Conservation (phyloP, 1,139 yeast genomes). For the Hanseniaspora gamundiae region DNA sequence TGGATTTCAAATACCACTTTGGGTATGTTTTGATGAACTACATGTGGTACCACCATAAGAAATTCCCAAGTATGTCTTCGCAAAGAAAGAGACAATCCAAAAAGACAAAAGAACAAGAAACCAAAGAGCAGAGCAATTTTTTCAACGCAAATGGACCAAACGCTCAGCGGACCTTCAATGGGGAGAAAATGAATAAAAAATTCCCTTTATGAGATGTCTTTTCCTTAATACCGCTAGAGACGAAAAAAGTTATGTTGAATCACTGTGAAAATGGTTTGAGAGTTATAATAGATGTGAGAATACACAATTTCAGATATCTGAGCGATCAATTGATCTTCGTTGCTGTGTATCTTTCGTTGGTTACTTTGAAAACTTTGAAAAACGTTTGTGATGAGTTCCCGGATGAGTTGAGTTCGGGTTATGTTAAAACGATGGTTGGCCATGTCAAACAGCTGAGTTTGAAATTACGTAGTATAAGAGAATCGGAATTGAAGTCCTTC, state of each 20-base stretch:
- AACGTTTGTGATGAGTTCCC: slow-evolving; percentile 2
- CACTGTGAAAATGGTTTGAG: slow-evolving; percentile 12
- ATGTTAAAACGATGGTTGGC: slow-evolving; percentile 6
- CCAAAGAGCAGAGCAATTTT: neutral
- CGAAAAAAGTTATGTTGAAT: slow-evolving; percentile 8
- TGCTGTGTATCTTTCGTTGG: slow-evolving; percentile 11
- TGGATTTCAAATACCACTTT: slow-evolving; percentile 61
- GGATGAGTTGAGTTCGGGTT: slow-evolving; percentile 2
- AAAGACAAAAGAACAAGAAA: slow-evolving; percentile 5
- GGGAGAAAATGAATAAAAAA: slow-evolving; percentile 7
- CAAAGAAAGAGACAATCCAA: slow-evolving; percentile 6
- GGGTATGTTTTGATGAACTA: slow-evolving; percentile 42
- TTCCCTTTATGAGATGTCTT: slow-evolving; percentile 11
- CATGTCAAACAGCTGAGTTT: slow-evolving; percentile 13
- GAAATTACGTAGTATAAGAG: slow-evolving; percentile 14
- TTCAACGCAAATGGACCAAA: neutral
- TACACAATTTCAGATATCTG: slow-evolving; percentile 12
- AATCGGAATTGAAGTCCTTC: slow-evolving; percentile 15
- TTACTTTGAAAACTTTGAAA: slow-evolving; percentile 9
- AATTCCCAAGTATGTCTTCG: slow-evolving; percentile 2
- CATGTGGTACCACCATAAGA: slow-evolving; percentile 13
- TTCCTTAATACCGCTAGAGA: slow-evolving; percentile 9
- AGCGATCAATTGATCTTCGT: slow-evolving; percentile 15
- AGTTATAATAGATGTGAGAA: slow-evolving; percentile 10
- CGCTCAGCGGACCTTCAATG: slow-evolving; percentile 8